These are phyloP conservation scores for Lachnellula arida DNA, from an alignment of 2,329 filamentous ascomycete species.

Conservation along the genomic window DNA sequence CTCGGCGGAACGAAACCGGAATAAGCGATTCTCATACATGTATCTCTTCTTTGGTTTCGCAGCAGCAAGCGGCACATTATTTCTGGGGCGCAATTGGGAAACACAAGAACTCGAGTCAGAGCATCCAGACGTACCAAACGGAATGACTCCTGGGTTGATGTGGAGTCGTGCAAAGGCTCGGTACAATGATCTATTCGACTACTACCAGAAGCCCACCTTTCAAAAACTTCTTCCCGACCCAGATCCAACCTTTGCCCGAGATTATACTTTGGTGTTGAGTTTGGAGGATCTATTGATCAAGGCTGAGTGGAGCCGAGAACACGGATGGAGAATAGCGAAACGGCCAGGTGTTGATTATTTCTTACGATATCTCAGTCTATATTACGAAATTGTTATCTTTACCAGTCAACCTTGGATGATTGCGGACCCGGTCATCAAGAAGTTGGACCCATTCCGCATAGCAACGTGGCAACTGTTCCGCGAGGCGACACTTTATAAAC, in stretches of 20 bases:
- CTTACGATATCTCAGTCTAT: constrained; percentile 90
- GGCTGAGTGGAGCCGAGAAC: constrained; percentile 89
- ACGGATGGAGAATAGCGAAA: constrained; percentile 94
- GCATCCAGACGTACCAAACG: constrained; percentile 69
- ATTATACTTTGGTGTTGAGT: constrained; percentile 88
- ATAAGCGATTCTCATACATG: constrained; percentile 62
- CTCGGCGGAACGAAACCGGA: constrained; percentile 78
- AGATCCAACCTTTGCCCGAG: constrained; percentile 73
- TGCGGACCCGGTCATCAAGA: constrained; percentile 83
- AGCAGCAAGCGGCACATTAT: constrained; percentile 50
- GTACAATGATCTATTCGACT: constrained; percentile 69
- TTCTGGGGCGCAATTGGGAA: constrained; percentile 86
- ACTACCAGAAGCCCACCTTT: constrained; percentile 95
- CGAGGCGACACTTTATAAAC: constrained; percentile 94
- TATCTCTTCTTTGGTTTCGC: constrained; percentile 56
- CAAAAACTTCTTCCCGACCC: constrained; percentile 84
- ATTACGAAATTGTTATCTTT: constrained; percentile 97
- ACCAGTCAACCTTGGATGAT: constrained; percentile 80
- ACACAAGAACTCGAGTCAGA: constrained; percentile 63
- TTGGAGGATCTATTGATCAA: constrained; percentile 92
- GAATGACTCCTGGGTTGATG: constrained; percentile 71
- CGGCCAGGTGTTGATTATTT: constrained; percentile 96
- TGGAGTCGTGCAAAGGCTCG: constrained; percentile 77
- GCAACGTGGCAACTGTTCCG: constrained; percentile 93
- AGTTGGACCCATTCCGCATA: constrained; percentile 91